A percentile compares a stretch with the other conserved stretches of the same genome.
Evolutionary conservation across 768 basidiomycete genomes (phyloP).

Genomic region (Galerina sulciceps): DNA sequence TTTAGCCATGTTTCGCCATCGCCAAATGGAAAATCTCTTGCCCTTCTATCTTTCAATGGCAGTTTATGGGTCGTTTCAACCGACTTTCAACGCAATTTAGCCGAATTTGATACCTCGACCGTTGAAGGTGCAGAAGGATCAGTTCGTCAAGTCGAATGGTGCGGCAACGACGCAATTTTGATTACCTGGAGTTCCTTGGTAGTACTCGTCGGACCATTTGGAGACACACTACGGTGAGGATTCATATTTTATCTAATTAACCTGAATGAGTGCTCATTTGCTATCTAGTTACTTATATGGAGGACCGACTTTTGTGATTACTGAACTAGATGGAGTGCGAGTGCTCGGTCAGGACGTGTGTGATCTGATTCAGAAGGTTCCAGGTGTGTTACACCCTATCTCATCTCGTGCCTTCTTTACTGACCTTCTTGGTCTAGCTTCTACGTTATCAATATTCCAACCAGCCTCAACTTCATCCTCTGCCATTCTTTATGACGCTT

Average conservation of each 20-base stretch:
- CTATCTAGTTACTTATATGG: conserved; percentile 73
- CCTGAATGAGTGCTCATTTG: not conserved
- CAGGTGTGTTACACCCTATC: conserved; percentile 48
- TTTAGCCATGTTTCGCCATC: conserved; percentile 88
- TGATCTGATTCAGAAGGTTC: conserved; percentile 94
- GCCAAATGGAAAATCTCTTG: conserved; percentile 92
- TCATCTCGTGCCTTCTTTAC: not conserved
- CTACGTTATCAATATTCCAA: conserved; percentile 81
- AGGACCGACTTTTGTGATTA: conserved; percentile 76
- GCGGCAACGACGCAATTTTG: conserved; percentile 92
- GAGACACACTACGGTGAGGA: conserved; percentile 80
- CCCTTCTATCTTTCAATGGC: conserved; percentile 74
- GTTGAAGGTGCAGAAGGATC: conserved; percentile 58
- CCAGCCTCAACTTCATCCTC: conserved; percentile 93
- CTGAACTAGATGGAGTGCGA: conserved; percentile 91
- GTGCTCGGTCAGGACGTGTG: conserved; percentile 78
- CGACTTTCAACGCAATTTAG: conserved; percentile 87
- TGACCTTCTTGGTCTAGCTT: conserved; percentile 46
- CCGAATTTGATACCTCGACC: conserved; percentile 78
- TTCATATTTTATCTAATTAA: not conserved
- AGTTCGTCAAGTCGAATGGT: conserved; percentile 87
- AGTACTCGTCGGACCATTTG: conserved; percentile 90
- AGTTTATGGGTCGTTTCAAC: conserved; percentile 93
- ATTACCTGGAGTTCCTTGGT: conserved; percentile 81
- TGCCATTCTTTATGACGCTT: conserved; percentile 91